Percentiles rank a stretch among this genome's conserved stretches.
Evolutionary conservation across 805 yeast genomes (phyloP).

Genomic region (Monosporozyma servazzii): DNA sequence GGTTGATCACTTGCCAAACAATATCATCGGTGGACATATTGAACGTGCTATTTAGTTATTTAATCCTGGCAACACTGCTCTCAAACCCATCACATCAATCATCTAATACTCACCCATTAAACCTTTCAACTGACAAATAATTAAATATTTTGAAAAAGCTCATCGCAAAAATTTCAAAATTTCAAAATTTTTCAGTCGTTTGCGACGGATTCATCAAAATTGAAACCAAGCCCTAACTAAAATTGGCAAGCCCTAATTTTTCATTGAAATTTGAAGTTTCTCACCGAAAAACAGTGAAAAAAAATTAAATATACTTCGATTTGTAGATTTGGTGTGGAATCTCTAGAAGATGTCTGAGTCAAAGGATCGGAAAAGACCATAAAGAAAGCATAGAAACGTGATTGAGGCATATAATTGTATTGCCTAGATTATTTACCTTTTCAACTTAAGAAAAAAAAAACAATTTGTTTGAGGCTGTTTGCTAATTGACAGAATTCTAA

Average conservation of each 20-base stretch:
- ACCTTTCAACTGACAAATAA: background rate
- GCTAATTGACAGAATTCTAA: no score
- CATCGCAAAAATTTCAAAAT: constrained; percentile 4
- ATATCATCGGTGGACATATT: constrained; percentile 57
- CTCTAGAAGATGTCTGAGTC: background rate
- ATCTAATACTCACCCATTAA: background rate
- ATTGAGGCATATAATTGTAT: background rate
- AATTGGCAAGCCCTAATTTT: background rate
- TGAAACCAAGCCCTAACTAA: background rate
- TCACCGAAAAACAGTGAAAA: no score
- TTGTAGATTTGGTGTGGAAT: no score
- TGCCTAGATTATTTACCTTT: background rate
- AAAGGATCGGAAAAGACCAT: no score
- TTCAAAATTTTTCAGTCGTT: constrained; percentile 6
- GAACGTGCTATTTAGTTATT: no score
- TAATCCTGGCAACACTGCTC: background rate
- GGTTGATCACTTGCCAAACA: constrained; percentile 95
- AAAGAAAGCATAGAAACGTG: no score
- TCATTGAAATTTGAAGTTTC: background rate
- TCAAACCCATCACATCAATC: no score
- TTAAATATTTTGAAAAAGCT: background rate
- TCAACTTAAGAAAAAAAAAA: no score
- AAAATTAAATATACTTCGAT: no score
- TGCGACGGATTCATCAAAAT: no score
- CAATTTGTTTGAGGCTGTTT: no score